Base-by-base conservation (phyloP, 257 asterid species). In the Solanum rostratum region DNA sequence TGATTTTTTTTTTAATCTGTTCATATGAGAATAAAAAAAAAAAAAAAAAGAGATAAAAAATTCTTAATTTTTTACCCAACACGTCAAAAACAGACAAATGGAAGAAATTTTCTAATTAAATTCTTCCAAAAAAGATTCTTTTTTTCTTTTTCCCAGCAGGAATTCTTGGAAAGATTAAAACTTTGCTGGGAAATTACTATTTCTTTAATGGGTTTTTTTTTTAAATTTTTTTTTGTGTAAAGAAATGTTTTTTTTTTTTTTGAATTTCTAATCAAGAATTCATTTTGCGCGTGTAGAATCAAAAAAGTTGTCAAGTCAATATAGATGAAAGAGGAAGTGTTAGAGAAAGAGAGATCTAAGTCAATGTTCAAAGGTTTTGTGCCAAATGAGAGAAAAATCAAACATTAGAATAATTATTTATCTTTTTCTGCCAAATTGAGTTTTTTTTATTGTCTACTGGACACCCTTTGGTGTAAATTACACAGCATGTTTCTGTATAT, bases 351-450 rank as follows among this genome's bases (percentile, higher is more conserved):
- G 62, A 54, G 89, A 83, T 89, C 90, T 89, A 89, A 89, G 98
- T 93, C 97, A 93, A 95, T 91, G 84, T 92, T 95, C 97, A 92
- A 95, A 87, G 84, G 91, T 79, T 84, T 85, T 81, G 90, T 83
- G 95, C 95, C 86, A 85, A 76, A 87, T 76, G 89, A 80, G 85
- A 90, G 88, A 85, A 87, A 91, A 49, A 41, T 74, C 85, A 71
- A 83, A 53, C 39, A 69, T 85, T 60, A 82, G 91, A 86, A 90
- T 86, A 86, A 86, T 89, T 39, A 82, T 71, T 83, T 71, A 45
- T 13, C 81, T 74, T 54, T 74, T 54, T 82, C 50, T 62, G 63
- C 22, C 45, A 66, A 15, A 30, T 66, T 66, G 41, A 62, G 24
- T 5, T 18, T 66, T 66, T 4, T 19, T 10, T 30, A 19, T 39